Evolutionary conservation across 768 basidiomycete species (phyloP).

Genomic region (Hygrophorus pudorinus): DNA sequence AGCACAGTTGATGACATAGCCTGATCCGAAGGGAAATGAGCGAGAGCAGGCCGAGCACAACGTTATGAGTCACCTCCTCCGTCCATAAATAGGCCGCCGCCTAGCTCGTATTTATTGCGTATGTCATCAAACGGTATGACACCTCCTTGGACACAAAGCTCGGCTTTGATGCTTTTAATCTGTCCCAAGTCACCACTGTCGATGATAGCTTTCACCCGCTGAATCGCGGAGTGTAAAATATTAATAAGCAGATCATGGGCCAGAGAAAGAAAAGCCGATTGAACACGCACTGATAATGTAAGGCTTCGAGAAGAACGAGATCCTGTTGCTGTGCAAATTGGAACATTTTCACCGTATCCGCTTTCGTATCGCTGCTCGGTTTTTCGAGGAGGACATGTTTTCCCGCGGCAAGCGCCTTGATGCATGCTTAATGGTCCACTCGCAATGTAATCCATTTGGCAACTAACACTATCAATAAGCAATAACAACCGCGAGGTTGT

Average conservation of each 20-base stretch:
- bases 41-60: slow-evolving; percentile 2
- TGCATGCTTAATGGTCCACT: slow-evolving; percentile 69
- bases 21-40: slow-evolving; percentile 16
- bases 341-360: slow-evolving; percentile 46
- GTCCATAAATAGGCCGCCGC: slow-evolving; percentile 60
- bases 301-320: slow-evolving; percentile 50
- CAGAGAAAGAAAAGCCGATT: slow-evolving; percentile 1
- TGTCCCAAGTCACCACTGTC: slow-evolving; percentile 48
- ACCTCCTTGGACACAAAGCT: slow-evolving; percentile 27
- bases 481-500: not conserved
- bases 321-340: slow-evolving; percentile 37
- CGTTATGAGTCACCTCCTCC: slow-evolving; percentile 34
- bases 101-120: slow-evolving; percentile 41
- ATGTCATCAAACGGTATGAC: slow-evolving; percentile 31
- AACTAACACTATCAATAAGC: slow-evolving; percentile 25
- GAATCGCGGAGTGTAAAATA: slow-evolving; percentile 58
- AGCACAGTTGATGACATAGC: slow-evolving; percentile 36
- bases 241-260: slow-evolving; percentile 6
- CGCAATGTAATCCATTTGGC: slow-evolving; percentile 53
- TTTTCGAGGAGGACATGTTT: slow-evolving; percentile 65
- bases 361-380: slow-evolving; percentile 40
- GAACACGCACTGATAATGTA: slow-evolving; percentile 35
- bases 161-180: slow-evolving; percentile 32
- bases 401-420: slow-evolving; percentile 51
- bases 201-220: slow-evolving; percentile 45